Evolutionary conservation across 495 filamentous ascomycete genomes (phyloP), one percentile per base, ranked within the genome.

Genomic region (Sphaerosporella brunnea): DNA sequence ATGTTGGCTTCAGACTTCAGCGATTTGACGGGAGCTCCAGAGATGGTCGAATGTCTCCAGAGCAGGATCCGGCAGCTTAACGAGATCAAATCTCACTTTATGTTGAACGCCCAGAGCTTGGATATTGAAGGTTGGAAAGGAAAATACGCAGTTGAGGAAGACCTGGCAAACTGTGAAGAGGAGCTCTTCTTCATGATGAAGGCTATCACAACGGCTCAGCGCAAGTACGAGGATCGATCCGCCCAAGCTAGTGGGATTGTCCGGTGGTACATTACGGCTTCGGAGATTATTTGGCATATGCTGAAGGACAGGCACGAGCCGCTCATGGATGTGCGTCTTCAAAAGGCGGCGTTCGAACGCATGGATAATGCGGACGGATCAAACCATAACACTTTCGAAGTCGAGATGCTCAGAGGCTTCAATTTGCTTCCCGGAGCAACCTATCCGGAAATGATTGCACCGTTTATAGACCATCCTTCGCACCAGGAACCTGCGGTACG

Each of bases 151-250:
- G 72, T 99, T 20, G 90, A 96, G 56, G 78, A 82, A 35, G 90
- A 99, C 58, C 68, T 99, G 45, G 72, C 82, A 15, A 75, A 72
- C 40, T 95, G 82, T 58, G 92, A 96, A 59, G 92, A 99, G 58
- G 92, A 99, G 64, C 66, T 99, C 26, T 99, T 99, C 68, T 99
- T 99, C 67, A 80, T 96, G 72, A 95, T 96, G 92, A 95, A 99
- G 55, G 90, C 90, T 18, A 96, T 99, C 63, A 99, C 88, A 0
- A 88, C 87, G 2, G 86, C 86, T 7, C 90, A 99, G 60, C 68
- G 86, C 48, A 88, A 85, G 58, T 75, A 75, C 37, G 82, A 92
- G 47, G 85, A 83, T 39, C 64, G 75, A 44, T 56, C 64, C 51
- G 73, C 72, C 1, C 73, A 82, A 52, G 77, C 77, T 36, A 87